Conservation (phyloP, 208 protist species). For the Plasmodiophora brassicae region DNA sequence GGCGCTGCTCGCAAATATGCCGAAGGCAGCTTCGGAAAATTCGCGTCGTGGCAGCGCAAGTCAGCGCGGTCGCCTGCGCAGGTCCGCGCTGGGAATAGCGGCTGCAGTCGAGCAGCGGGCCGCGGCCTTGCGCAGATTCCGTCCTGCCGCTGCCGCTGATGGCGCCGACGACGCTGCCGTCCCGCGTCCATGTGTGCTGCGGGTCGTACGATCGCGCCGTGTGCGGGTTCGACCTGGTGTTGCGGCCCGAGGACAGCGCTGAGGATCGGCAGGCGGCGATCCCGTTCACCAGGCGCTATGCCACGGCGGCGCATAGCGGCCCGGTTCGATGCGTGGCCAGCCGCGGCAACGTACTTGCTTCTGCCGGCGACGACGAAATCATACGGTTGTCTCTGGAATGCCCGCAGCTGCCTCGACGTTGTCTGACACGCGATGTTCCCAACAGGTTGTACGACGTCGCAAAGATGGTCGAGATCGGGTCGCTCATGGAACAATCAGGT, state of each 20-base stretch:
- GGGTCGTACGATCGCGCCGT: constrained; percentile 7
- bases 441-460: background rate
- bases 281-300: background rate
- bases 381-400: background rate
- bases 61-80: too few species aligned
- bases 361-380: background rate
- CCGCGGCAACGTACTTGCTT: background rate
- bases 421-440: background rate
- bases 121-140: too few species aligned
- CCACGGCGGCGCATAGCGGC: background rate
- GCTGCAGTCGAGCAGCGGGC: too few species aligned
- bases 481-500: background rate
- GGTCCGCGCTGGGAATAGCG: too few species aligned
- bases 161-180: too few species aligned
- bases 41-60: too few species aligned
- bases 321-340: constrained; percentile 16
- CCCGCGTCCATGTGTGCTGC: background rate
- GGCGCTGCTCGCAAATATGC: too few species aligned
- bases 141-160: too few species aligned
- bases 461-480: background rate
- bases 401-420: background rate
- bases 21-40: too few species aligned
- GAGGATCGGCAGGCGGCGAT: background rate
- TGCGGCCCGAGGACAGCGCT: background rate
- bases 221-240: background rate